A percentile compares a stretch with the other conserved stretches of the same genome.
These are phyloP conservation scores for Microglena sp. DNA, from an alignment of 139 green algal genomes.

Conservation along the genomic window DNA sequence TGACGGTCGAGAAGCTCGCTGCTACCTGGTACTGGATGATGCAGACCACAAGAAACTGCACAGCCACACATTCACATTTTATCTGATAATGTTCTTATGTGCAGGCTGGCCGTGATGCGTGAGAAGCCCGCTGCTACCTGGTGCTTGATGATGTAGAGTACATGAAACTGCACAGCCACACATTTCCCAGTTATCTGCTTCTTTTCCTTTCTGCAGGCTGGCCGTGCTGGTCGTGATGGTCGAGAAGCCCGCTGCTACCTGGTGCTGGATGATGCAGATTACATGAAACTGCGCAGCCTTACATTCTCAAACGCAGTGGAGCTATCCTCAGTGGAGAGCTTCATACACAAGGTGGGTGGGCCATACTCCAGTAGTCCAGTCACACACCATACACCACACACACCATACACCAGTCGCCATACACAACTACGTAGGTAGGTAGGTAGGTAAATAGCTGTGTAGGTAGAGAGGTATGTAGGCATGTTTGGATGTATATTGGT, in stretches of 20 bases:
- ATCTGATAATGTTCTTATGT: neutral
- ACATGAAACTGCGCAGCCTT: conserved; percentile 42
- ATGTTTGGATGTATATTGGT: too few species aligned
- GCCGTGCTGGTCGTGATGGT: conserved; percentile 60
- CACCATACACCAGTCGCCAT: too few species aligned
- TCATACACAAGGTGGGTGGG: conserved; percentile 47
- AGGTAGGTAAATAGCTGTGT: neutral
- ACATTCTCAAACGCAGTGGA: conserved; percentile 29
- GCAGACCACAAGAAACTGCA: conserved; percentile 39
- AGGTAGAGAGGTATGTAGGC: too few species aligned
- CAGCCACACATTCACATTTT: neutral
- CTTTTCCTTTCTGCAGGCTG: conserved; percentile 64
- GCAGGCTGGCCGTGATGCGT: neutral
- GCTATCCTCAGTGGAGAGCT: conserved; percentile 20
- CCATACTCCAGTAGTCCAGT: too few species aligned
- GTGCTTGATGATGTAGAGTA: neutral
- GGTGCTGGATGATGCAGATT: conserved; percentile 58
- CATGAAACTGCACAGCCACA: neutral
- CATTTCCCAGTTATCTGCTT: too few species aligned
- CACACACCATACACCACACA: too few species aligned
- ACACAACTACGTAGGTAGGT: too few species aligned
- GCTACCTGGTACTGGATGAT: conserved; percentile 54
- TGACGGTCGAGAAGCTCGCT: conserved; percentile 44
- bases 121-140: neutral
- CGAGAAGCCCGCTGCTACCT: conserved; percentile 42